Evolutionary conservation across 768 basidiomycete species (phyloP), one percentile per base, ranked within the genome.

Genomic region (Suillus subaureus): DNA sequence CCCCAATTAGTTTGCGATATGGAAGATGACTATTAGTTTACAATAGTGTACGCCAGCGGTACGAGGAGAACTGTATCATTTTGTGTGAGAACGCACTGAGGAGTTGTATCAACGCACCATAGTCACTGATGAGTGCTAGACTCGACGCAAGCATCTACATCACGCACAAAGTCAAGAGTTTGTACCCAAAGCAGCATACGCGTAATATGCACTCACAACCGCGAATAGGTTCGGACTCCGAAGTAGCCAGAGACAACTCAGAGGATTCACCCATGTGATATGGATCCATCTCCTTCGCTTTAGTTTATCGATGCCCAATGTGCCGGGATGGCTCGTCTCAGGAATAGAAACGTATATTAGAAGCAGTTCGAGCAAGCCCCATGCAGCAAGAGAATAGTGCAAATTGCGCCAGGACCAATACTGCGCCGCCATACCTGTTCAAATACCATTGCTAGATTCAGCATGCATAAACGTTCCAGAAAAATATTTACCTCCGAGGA

Each of bases 401-500:
- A 87, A 82, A 6, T 79, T 62, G 0, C 89, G 80, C 88, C 89
- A 90, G 0, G 88, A 88, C 6, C 79, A 79, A 66, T 88, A 87
- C 47, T 85, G 79, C 0, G 87, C 79, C 0, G 80, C 80, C 35
- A 81, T 63, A 7, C 84, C 84, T 82, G 57, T 21, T n/a, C 37
- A 4, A 61, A 35, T 51, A 9, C 23, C 37, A n/a, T 9, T 16
- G 13, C 37, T 15, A 43, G 42, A 16, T 8, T 62, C 31, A 26
- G 13, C 5, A 13, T 21, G 16, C 55, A 33, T 64, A 11, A 42
- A 21, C 21, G 39, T 35, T n/a, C 11, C 35, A 35, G 12, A 28
- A 64, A 21, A 28, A n/a, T 9, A 68, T 67, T 42, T 55, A 75
- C 86, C 88, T 66, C 87, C 87, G 1, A 77, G 68, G 2, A 86